Evolutionary conservation across 805 yeast genomes (phyloP).

Genomic region (Candida mattraensis): DNA sequence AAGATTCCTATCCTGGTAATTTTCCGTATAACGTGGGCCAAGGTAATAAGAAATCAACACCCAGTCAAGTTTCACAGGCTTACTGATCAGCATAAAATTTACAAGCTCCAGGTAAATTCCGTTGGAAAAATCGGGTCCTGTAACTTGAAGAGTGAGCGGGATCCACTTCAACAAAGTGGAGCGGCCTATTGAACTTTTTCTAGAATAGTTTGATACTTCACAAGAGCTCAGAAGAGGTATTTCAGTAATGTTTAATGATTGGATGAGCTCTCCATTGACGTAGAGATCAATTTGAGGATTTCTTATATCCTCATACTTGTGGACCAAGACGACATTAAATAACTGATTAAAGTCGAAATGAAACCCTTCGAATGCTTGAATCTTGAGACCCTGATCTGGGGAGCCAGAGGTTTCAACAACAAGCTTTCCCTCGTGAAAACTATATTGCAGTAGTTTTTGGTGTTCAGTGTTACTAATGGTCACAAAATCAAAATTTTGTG

Average conservation of each 20-base stretch:
- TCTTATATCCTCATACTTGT: constrained; percentile 19
- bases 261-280: constrained; percentile 49
- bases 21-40: constrained; percentile 51
- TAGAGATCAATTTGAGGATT: constrained; percentile 42
- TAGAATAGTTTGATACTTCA: neutral
- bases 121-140: constrained; percentile 28
- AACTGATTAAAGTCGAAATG: constrained; percentile 25
- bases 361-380: constrained; percentile 29
- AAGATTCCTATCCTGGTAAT: constrained; percentile 40
- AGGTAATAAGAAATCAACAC: constrained; percentile 44
- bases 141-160: constrained; percentile 7
- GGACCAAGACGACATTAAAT: constrained; percentile 31
- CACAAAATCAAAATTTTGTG: constrained; percentile 7
- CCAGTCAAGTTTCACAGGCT: constrained; percentile 49
- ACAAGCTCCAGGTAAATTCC: constrained; percentile 26
- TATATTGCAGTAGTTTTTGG: constrained; percentile 16
- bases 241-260: constrained; percentile 22
- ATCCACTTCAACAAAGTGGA: no score
- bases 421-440: constrained; percentile 17
- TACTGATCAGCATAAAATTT: constrained; percentile 41
- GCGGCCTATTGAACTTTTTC: neutral
- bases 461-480: constrained; percentile 3
- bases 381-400: constrained; percentile 3
- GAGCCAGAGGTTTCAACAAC: constrained; percentile 12
- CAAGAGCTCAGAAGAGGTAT: constrained; percentile 10